phyloP scores from a whole-genome alignment of 805 yeast genomes.

The Blastobotrys terrestris region DNA sequence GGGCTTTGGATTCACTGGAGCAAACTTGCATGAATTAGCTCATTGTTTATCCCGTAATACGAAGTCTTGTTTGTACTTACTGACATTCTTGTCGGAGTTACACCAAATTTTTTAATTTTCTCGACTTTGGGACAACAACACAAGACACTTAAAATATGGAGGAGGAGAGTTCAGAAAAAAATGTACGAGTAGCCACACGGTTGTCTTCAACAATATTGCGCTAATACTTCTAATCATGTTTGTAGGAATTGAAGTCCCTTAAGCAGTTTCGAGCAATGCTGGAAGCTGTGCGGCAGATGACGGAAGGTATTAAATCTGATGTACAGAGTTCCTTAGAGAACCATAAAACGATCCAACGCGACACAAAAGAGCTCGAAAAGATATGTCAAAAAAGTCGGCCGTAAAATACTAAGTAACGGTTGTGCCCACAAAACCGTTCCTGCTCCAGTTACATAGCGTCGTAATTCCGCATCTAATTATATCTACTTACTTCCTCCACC shows the following conservation, averaged over 20 bases:
- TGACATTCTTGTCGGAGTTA: neutral
- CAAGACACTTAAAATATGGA: neutral
- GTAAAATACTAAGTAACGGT: too few species aligned
- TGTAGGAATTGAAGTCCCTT: constrained; percentile 10
- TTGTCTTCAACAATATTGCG: neutral
- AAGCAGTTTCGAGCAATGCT: constrained; percentile 17
- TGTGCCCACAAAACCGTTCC: neutral
- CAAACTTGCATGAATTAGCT: constrained; percentile 27
- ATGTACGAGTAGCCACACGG: neutral
- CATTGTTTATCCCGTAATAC: too few species aligned
- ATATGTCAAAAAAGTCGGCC: neutral
- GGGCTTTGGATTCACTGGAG: constrained; percentile 86
- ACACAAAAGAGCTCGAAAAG: neutral
- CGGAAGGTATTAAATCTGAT: constrained; percentile 14
- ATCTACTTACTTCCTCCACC: constrained; percentile 62
- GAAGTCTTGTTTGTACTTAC: too few species aligned
- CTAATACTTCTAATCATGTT: too few species aligned
- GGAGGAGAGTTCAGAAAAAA: neutral
- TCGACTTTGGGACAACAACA: neutral
- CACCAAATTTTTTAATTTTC: neutral
- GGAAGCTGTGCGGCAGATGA: constrained; percentile 17
- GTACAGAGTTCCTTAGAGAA: constrained; percentile 14
- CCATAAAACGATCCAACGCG: constrained; percentile 9
- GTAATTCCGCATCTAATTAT: neutral
- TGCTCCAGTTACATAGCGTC: neutral